Evolutionary conservation across 1,284 basidiomycete genomes (phyloP), one percentile per base, ranked within the genome.

Genomic region (Lignosus rhinocerotis): DNA sequence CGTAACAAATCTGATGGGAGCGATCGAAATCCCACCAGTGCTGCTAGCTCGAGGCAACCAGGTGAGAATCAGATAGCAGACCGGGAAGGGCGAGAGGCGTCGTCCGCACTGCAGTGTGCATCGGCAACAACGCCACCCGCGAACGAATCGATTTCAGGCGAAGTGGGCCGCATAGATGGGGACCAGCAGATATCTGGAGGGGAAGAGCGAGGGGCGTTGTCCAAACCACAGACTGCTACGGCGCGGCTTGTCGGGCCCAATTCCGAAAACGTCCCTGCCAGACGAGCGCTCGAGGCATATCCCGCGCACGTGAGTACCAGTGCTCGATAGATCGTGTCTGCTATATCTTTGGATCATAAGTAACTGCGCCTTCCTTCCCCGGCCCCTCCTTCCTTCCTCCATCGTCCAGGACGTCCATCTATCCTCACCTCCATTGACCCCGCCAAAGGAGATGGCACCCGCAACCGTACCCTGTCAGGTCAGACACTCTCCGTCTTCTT

Each of bases 391-490:
- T 33, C 41, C 48, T n/a, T n/a, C 36, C 54, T 33, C 53, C 53
- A 31, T 44, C 58, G 25, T 25, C 25, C 25, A 25, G 25, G 25
- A 25, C 25, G 9, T 34, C 52, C 34, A 17, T 31, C 47, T 34
- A 56, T 55, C 53, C 39, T 46, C 47, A 7, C 31, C 55, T 32
- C 9, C 38, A n/a, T 21, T 31, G 46, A 25, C 49, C 21, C 30
- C 48, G 17, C 36, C 54, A 43, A 50, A 10, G 21, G 30, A 19
- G 30, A 64, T 64, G 62, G 54, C 66, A 16, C 65, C 78, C 30
- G 56, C 74, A 25, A 86, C 84, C 17, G 86, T 87, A 25, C 85
- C 85, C 12, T 87, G 86, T 70, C 85, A 87, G 78, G 84, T 84
- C 60, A 60, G 79, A 34, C 44, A 8, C 33, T 42, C 19, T 38